Conservation (phyloP, 164 flowering plant genomes). For the Vitis cinerea region DNA sequence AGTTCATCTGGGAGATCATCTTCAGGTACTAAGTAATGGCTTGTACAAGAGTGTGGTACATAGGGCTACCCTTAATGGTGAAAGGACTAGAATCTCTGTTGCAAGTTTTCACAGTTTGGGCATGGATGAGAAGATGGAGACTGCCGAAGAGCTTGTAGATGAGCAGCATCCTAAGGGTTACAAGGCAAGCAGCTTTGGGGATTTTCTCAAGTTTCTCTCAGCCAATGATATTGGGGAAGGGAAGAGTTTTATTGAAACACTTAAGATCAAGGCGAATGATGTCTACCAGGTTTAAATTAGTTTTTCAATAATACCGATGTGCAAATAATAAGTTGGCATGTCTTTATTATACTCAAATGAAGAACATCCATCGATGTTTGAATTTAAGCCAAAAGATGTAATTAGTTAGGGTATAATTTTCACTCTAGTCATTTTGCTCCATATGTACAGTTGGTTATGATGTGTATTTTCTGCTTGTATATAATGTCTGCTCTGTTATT, state of each 20-base stretch:
- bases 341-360: no score
- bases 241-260: constrained; percentile 35
- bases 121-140: constrained; percentile 37
- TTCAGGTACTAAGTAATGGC: constrained; percentile 60
- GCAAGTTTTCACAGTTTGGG: constrained; percentile 48
- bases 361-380: no score
- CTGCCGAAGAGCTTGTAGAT: constrained; percentile 40
- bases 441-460: no score
- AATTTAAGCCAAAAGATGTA: no score
- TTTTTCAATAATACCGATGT: no score
- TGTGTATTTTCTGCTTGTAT: no score
- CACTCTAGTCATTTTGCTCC: no score
- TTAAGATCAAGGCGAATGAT: constrained; percentile 14
- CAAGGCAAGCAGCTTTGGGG: constrained; percentile 42
- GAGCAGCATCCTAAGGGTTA: constrained; percentile 33
- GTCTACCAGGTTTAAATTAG: no score
- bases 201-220: constrained; percentile 45
- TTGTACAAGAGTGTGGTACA: constrained; percentile 50
- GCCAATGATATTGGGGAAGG: constrained; percentile 38
- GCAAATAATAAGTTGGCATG: no score
- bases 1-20: constrained; percentile 57
- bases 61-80: constrained; percentile 30
- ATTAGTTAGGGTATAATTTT: no score
- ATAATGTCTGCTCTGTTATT: no score
- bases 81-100: constrained; percentile 39